These are phyloP conservation scores for Plantago lanceolata DNA, from an alignment of 305 asterid species.

Conservation along the genomic window DNA sequence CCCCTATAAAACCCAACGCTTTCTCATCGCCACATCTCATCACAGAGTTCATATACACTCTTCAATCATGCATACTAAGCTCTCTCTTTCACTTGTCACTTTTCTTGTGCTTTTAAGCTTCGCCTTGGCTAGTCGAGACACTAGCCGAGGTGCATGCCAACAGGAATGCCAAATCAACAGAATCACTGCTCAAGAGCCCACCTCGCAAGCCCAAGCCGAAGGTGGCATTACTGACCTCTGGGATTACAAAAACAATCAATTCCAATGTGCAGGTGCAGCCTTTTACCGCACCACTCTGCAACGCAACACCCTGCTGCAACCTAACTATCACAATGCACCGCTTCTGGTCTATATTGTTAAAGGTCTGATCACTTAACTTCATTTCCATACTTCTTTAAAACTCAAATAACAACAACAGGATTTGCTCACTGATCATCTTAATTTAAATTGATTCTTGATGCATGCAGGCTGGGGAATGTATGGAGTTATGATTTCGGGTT, in stretches of 20 bases:
- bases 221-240: conserved; percentile 57
- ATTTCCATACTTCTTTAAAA: neutral
- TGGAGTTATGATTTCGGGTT: conserved; percentile 47
- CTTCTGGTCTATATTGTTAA: conserved; percentile 39
- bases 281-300: conserved; percentile 43
- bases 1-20: conserved; percentile 30
- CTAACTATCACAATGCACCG: conserved; percentile 48
- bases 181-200: conserved; percentile 47
- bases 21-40: conserved; percentile 27
- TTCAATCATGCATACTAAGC: conserved; percentile 24
- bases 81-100: conserved; percentile 21
- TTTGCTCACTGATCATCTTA: neutral
- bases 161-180: conserved; percentile 41
- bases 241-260: conserved; percentile 42
- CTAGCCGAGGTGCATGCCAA: conserved; percentile 23
- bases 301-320: conserved; percentile 41
- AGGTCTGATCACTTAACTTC: conserved; percentile 27
- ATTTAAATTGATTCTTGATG: neutral
- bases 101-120: conserved; percentile 34
- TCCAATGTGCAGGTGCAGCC: conserved; percentile 61
- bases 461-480: conserved; percentile 41
- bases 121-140: conserved; percentile 23
- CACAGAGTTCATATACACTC: neutral
- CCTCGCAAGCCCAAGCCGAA: conserved; percentile 36
- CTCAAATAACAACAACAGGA: neutral